Percentiles rank a stretch among this genome's conserved stretches.
These are phyloP conservation scores for Amylocystis lapponica DNA, from an alignment of 768 basidiomycete species.

Conservation along the genomic window DNA sequence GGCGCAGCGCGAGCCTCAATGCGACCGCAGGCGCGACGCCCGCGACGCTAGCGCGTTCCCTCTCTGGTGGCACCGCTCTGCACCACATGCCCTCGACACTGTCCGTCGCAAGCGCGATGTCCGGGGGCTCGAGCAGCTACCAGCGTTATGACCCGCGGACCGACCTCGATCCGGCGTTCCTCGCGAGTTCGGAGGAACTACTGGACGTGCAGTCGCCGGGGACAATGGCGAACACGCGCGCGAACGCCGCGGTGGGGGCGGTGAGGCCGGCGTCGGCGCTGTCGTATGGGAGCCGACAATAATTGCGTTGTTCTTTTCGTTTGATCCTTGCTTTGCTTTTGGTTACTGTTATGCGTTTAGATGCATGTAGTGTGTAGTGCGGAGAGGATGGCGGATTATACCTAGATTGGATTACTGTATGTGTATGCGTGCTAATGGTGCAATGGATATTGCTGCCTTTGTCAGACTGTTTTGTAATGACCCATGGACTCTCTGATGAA, in stretches of 20 bases:
- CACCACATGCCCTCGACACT: slow-evolving; percentile 17
- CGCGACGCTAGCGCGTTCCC: slow-evolving; percentile 12
- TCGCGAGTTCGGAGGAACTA: slow-evolving; percentile 24
- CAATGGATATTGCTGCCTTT: no score
- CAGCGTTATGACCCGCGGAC: slow-evolving; percentile 17
- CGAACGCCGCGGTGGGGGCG: slow-evolving; percentile 11
- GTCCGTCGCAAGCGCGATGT: slow-evolving; percentile 16
- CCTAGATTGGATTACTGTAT: no score
- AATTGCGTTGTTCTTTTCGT: no score
- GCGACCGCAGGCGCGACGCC: slow-evolving; percentile 26
- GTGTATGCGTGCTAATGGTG: no score
- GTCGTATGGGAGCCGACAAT: slow-evolving; percentile 15
- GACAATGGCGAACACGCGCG: slow-evolving; percentile 20
- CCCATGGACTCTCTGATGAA: no score
- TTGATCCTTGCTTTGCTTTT: no score
- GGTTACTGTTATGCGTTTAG: no score
- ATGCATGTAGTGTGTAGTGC: no score
- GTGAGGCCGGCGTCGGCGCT: slow-evolving; percentile 10
- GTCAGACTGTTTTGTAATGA: no score
- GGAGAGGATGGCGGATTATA: no score
- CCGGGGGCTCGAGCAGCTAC: slow-evolving; percentile 17
- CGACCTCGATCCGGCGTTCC: slow-evolving; percentile 22
- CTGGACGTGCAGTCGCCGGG: slow-evolving; percentile 16
- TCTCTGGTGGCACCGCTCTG: slow-evolving; percentile 10
- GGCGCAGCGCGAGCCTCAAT: slow-evolving; percentile 23